Evolutionary conservation across 2,329 filamentous ascomycete genomes (phyloP), one percentile per base, ranked within the genome.

Genomic region (Aspergillus udagawae): DNA sequence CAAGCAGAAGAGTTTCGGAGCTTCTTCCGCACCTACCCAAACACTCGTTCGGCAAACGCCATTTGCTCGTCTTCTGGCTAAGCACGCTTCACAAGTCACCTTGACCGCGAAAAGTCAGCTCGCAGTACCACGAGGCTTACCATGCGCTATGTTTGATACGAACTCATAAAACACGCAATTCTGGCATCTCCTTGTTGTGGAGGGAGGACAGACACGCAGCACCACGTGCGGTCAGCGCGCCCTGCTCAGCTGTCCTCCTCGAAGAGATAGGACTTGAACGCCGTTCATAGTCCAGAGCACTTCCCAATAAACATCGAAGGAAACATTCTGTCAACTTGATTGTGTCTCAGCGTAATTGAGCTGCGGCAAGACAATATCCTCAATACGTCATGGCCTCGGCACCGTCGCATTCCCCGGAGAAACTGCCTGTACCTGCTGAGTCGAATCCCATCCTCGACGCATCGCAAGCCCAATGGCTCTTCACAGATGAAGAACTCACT

Each of bases 401-500:
- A 47, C 59, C 65, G 23, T 64, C 65, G 27, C 67, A 67, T 35
- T 53, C 62, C 49, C 57, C 62, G 28, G 54, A 60, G 20, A 63
- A 64, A 54, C 67, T 63, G 54, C 68, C 67, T 27, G 67, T 74
- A 38, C 74, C 75, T 35, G 69, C 65, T 47, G 73, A 71, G 28
- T 76, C 73, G 58, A 81, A 77, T 65, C 75, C 66, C 4, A 77
- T 84, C 51, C 77, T 86, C 52, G 75, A 78, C 49, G 79, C 82
- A 60, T 76, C 79, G 45, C 83, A 87, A 69, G 77, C 80, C 63
- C 93, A 97, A 81, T 99, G 94, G 94, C 83, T 91, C 55, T 97
- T 97, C 72, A 90, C 88, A 14, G 82, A 89, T 49, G 87, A 91
- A 50, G 94, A 99, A 76, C 83, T 96, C 27, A 78, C 85, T 53